Evolutionary conservation across 179 eudicot genomes (phyloP).

Genomic region (Silene vulgaris): DNA sequence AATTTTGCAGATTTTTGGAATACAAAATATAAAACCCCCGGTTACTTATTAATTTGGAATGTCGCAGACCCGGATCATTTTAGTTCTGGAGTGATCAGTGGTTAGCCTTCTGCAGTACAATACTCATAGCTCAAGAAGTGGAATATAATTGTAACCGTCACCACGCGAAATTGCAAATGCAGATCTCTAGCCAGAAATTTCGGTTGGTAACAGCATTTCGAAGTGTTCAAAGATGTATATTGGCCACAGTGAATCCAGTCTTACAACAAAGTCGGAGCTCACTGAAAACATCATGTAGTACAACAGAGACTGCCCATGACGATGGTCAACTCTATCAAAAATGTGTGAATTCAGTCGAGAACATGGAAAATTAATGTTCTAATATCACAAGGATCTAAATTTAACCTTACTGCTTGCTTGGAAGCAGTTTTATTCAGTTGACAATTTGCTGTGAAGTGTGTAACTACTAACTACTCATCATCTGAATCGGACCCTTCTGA

Average conservation of each 20-base stretch:
- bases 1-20: no score
- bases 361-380: slow-evolving; percentile 5
- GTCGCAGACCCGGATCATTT: no score
- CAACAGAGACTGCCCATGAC: not conserved
- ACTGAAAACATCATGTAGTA: not conserved
- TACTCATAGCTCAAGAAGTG: no score
- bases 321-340: slow-evolving; percentile 19
- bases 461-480: slow-evolving; percentile 34
- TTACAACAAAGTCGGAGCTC: not conserved
- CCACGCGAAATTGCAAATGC: no score
- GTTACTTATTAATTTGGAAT: no score
- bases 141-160: no score
- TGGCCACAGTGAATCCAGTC: not conserved
- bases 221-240: not conserved
- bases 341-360: slow-evolving; percentile 16
- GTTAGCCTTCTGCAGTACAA: no score
- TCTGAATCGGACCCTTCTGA: slow-evolving; percentile 49
- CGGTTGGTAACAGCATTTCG: not conserved
- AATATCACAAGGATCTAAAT: slow-evolving; percentile 13
- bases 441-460: slow-evolving; percentile 10
- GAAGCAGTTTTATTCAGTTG: slow-evolving; percentile 25
- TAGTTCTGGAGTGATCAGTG: no score
- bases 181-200: not conserved
- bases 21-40: no score
- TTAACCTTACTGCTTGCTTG: not conserved